Percentiles rank a stretch among this genome's conserved stretches.
Evolutionary conservation across 106 monocot genomes (phyloP).

Genomic region (Dendrobium officinale): DNA sequence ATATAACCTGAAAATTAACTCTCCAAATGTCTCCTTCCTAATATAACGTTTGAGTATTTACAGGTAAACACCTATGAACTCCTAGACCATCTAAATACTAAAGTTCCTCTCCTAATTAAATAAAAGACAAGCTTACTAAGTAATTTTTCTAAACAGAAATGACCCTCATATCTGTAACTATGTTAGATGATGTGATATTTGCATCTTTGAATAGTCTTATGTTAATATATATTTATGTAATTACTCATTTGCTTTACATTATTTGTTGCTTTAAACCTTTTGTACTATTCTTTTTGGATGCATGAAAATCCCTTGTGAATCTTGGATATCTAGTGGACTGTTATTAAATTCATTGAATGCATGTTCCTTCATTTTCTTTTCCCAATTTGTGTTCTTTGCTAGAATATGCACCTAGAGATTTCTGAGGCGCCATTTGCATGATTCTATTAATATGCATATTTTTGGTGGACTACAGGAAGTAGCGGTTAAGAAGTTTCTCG

Average conservation of each 20-base stretch:
- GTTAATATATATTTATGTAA: background rate
- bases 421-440: background rate
- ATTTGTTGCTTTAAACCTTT: background rate
- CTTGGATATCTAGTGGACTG: background rate
- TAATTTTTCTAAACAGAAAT: too few species aligned
- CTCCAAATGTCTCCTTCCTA: too few species aligned
- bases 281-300: background rate
- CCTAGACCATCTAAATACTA: too few species aligned
- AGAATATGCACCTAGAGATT: background rate
- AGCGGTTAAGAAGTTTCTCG: constrained; percentile 95
- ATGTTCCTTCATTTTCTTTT: background rate
- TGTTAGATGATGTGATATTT: background rate
- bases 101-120: too few species aligned
- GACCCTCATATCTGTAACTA: too few species aligned
- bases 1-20: too few species aligned
- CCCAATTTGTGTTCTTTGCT: background rate
- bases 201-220: background rate
- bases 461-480: constrained; percentile 62
- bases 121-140: too few species aligned
- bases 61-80: too few species aligned
- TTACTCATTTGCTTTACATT: background rate
- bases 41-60: too few species aligned
- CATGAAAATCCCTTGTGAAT: background rate
- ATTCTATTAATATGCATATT: background rate
- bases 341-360: background rate